Conservation (phyloP, 352 stramenopile genomes). For the Halophytophthora polymorphica region DNA sequence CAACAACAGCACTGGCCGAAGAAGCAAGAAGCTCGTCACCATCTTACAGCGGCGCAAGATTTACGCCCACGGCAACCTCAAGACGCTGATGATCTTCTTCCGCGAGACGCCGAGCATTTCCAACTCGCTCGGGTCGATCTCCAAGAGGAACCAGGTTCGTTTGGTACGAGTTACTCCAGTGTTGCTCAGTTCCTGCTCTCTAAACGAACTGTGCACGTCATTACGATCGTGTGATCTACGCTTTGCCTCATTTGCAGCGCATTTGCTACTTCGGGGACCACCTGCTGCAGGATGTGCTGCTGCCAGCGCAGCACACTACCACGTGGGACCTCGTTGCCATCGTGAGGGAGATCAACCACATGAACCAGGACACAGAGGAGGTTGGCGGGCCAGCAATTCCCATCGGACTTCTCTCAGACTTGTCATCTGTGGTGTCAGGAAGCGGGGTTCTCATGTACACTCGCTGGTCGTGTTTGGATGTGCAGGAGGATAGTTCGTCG, state of each 20-base stretch:
- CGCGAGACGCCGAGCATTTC: slow-evolving; percentile 11
- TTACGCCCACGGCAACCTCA: slow-evolving; percentile 46
- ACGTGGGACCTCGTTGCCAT: slow-evolving; percentile 46
- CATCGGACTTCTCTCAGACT: neutral
- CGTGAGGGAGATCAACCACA: slow-evolving; percentile 44
- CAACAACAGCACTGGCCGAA: neutral
- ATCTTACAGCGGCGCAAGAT: slow-evolving; percentile 32
- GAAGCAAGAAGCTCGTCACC: slow-evolving; percentile 25
- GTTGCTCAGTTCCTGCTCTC: slow-evolving; percentile 4
- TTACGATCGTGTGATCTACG: neutral
- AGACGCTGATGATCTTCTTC: slow-evolving; percentile 33
- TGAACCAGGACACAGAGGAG: slow-evolving; percentile 31
- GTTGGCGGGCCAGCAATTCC: slow-evolving; percentile 7
- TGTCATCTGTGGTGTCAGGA: too few relatives aligned
- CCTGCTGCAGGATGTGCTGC: slow-evolving; percentile 40
- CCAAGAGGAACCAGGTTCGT: slow-evolving; percentile 17
- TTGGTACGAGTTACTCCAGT: neutral
- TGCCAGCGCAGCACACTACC: slow-evolving; percentile 26
- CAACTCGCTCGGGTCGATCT: slow-evolving; percentile 4
- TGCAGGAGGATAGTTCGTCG: slow-evolving; percentile 9
- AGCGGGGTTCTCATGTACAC: too few relatives aligned
- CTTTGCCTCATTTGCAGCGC: slow-evolving; percentile 10
- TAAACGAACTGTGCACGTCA: neutral
- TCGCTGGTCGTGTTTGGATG: neutral
- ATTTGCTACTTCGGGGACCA: slow-evolving; percentile 63